Evolutionary conservation across 177 flowering plant species (phyloP), one percentile per base, ranked within the genome.

Genomic region (Vitis hybrid): DNA sequence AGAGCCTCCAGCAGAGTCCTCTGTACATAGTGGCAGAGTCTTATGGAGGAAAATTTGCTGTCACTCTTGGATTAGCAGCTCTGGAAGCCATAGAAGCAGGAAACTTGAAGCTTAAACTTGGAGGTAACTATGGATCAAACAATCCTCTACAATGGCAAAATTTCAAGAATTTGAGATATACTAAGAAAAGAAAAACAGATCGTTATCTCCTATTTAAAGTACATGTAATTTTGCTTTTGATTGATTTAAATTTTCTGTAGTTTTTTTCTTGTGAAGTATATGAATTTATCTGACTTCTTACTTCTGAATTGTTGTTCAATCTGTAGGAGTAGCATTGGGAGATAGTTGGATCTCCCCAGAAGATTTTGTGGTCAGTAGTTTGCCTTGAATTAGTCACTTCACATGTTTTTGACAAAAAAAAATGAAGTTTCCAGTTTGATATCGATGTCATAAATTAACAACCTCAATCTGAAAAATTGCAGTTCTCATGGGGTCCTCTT

Each of bases 301-400:
- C 0, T 53, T 39, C 22, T 15, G 18, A 7, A 14, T n/a, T 65
- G 67, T 45, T 48, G 64, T 68, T 66, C 12, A 5, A 18, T 66
- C 3, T 62, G 68, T 57, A 94, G 98, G 98, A 60, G 78, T 94
- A 76, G 97, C 83, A 50, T 75, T 94, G 75, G 98, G 98, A 63
- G 89, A 94, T 72, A 88, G 86, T 71, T 94, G 98, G 98, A 94
- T 94, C 68, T 94, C 98, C 53, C 98, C 98, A 2, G 97, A 90
- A 80, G 98, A 94, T 86, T 94, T 84, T 79, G 97, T 88, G 88
- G 98, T 91, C 20, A 67, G 85, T 76, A 33, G 5, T n/a, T 10
- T 14, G 55, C 6, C 18, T 49, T 59, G 19, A 53, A 67, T 12
- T 55, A 33, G 0, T 15, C 26, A 45, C 18, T 51, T 20, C 20